Evolutionary conservation across 2,329 filamentous ascomycete species (phyloP), one percentile per base, ranked within the genome.

Genomic region (Orbilia oligospora): DNA sequence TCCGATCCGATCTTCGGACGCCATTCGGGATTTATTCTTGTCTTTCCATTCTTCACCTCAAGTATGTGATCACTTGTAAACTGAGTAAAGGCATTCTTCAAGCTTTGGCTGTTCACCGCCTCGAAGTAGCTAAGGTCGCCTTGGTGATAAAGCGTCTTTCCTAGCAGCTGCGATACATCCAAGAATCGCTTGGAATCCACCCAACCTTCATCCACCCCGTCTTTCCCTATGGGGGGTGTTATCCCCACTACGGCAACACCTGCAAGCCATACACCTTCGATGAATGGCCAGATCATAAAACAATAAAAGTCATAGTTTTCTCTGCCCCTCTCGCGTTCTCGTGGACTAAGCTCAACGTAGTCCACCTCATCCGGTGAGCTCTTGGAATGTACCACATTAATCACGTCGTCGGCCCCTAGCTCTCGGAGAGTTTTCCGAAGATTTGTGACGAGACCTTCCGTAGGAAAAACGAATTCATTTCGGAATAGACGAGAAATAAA

Each of bases 261-360:
- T 10, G 93, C 94, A 0, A 99, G 88, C 96, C 96, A 99, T 66
- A 89, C 91, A 0, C 94, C 92, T 84, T 99, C 96, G 81, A 98
- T 94, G 81, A 99, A 99, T 0, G 96, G 96, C 96, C 96, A 99
- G 80, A 99, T 93, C 20, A 99, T 86, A 87, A 98, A 99, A 85
- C 95, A 98, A 85, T 98, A 98, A 85, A 99, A 99, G 83, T 99
- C 96, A 82, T 92, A 99, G 82, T 97, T 98, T 84, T 99, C 96
- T 44, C 95, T 88, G 0, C 96, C 96, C 5, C 89, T 90, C 33
- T 88, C 87, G 18, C 94, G 88, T 84, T 99, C 96, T 2, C 88
- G 86, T 5, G 92, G 89, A 18, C 92, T 91, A 6, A 99, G 87
- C 3, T 93, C 93, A 44, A 97, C 86, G 70, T 86, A 89, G 0